Percentiles rank a stretch among this genome's conserved stretches.
These are phyloP conservation scores for Pichia membranifaciens DNA, from an alignment of 805 yeast species.

Conservation along the genomic window DNA sequence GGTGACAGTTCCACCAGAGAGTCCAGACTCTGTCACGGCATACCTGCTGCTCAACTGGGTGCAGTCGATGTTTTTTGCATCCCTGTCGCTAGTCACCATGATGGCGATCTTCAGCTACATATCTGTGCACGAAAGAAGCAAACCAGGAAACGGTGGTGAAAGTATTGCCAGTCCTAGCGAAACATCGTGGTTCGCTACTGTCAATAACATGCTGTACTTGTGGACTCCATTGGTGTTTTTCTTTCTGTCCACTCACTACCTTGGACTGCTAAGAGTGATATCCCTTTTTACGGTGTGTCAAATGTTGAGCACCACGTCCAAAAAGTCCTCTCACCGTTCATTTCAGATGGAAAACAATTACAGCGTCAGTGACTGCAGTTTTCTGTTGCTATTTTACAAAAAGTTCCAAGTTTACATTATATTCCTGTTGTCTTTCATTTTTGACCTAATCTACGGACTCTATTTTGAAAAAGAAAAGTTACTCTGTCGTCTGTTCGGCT, in stretches of 20 bases:
- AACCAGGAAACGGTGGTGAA: too few species aligned
- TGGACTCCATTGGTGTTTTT: slow-evolving; percentile 17
- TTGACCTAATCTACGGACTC: slow-evolving; percentile 5
- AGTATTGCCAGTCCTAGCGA: too few species aligned
- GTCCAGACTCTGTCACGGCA: neutral
- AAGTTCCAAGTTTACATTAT: slow-evolving; percentile 20
- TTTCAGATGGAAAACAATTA: slow-evolving; percentile 19
- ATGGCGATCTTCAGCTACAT: slow-evolving; percentile 2
- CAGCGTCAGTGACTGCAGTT: slow-evolving; percentile 13
- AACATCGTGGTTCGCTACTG: too few species aligned
- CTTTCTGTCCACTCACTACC: slow-evolving; percentile 20
- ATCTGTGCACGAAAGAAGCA: neutral
- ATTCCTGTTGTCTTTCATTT: slow-evolving; percentile 10
- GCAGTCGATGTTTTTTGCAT: slow-evolving; percentile 20
- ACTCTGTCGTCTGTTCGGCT: slow-evolving; percentile 7
- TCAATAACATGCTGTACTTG: slow-evolving; percentile 1
- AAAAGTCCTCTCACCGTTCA: slow-evolving; percentile 13
- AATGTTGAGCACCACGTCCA: slow-evolving; percentile 13
- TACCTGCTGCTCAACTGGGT: slow-evolving; percentile 3
- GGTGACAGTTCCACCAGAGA: slow-evolving; percentile 1
- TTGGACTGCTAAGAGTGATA: slow-evolving; percentile 26
- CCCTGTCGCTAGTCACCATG: slow-evolving; percentile 16
- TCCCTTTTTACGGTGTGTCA: slow-evolving; percentile 22
- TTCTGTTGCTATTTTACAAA: slow-evolving; percentile 7
- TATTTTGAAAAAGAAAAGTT: neutral